Percentiles rank a stretch among this genome's conserved stretches.
These are phyloP conservation scores for Mortierella sp. DNA, from an alignment of 371 early-diverging fungal genomes.

Conservation along the genomic window DNA sequence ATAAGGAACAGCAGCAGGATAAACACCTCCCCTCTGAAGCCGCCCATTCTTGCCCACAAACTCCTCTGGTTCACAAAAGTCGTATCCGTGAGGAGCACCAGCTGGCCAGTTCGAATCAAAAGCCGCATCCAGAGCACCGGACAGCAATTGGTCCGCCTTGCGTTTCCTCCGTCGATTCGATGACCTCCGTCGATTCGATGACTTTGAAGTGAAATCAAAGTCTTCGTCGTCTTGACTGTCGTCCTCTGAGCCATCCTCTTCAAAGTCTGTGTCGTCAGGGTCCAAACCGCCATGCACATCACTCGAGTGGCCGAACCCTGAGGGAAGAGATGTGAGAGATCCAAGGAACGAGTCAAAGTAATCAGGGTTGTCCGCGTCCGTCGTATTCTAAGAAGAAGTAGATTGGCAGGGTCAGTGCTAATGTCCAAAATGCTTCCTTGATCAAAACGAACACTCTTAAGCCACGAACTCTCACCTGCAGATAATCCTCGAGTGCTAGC, in stretches of 20 bases:
- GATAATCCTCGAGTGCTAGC: constrained; percentile 33
- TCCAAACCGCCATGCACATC: constrained; percentile 23
- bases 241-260: constrained; percentile 21
- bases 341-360: constrained; percentile 20
- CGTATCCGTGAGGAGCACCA: constrained; percentile 20
- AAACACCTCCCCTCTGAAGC: background rate
- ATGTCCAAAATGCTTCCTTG: background rate
- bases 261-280: constrained; percentile 35
- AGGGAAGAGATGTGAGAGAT: constrained; percentile 6
- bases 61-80: background rate
- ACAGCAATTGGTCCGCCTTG: constrained; percentile 16
- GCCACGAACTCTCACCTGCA: constrained; percentile 21
- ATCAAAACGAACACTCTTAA: too few species aligned
- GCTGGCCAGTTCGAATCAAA: constrained; percentile 14
- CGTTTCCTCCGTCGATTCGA: constrained; percentile 8
- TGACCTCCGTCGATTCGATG: constrained; percentile 4
- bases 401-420: background rate
- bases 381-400: constrained; percentile 25
- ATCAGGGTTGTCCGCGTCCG: constrained; percentile 27
- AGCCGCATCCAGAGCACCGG: constrained; percentile 13
- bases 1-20: constrained; percentile 8
- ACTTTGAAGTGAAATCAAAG: constrained; percentile 22
- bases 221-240: constrained; percentile 36
- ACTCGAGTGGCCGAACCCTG: constrained; percentile 29
- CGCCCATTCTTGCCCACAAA: background rate